Evolutionary conservation across 352 stramenopile species (phyloP).

Genomic region (Pythium folliculosum): DNA sequence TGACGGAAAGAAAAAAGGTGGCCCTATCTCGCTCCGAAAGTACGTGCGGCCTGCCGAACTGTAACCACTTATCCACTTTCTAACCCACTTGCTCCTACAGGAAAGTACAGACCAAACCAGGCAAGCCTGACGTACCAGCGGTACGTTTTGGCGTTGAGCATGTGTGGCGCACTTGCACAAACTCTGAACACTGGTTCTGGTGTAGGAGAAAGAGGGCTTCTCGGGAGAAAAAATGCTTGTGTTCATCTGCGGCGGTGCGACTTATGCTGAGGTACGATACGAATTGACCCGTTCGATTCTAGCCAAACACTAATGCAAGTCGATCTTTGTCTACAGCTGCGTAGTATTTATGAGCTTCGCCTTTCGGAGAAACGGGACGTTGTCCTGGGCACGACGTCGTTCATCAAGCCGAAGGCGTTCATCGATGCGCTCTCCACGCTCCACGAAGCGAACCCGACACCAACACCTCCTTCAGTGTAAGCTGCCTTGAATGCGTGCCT

Average conservation of each 20-base stretch:
- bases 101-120: constrained; percentile 22
- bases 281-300: background rate
- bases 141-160: too few relatives aligned
- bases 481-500: background rate
- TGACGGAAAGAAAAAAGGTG: constrained; percentile 56
- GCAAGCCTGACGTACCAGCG: constrained; percentile 6
- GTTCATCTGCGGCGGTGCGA: constrained; percentile 93
- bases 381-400: constrained; percentile 68
- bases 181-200: background rate
- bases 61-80: background rate
- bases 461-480: constrained; percentile 24
- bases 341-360: constrained; percentile 80
- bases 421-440: constrained; percentile 63
- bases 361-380: constrained; percentile 69
- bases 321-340: constrained; percentile 40
- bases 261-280: constrained; percentile 89
- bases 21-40: constrained; percentile 73
- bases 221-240: constrained; percentile 92
- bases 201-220: constrained; percentile 57
- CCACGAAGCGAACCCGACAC: constrained; percentile 49
- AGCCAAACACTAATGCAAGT: background rate
- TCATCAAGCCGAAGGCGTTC: constrained; percentile 60
- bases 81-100: constrained; percentile 1
- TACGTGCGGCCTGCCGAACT: constrained; percentile 28
- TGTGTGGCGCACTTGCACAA: background rate